A percentile compares a stretch with the other conserved stretches of the same genome.
phyloP scores from a whole-genome alignment of 2,329 filamentous ascomycete genomes.

The Juglanconis oblonga region DNA sequence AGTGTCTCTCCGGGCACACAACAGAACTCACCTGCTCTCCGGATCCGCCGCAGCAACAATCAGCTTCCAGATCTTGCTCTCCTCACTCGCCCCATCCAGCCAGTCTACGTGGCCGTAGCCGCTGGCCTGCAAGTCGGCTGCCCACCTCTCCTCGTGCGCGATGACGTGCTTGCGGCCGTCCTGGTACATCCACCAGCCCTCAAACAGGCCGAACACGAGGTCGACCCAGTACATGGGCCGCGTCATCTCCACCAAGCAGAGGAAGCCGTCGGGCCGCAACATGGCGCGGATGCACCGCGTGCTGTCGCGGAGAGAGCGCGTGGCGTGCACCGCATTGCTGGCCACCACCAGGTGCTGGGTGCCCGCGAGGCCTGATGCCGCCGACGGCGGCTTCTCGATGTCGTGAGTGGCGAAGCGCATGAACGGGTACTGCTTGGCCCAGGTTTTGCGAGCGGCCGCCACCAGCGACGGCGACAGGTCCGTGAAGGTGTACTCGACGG shows the following conservation, averaged over 20 bases:
- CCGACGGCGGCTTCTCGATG: constrained; percentile 23
- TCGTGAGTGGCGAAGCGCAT: constrained; percentile 29
- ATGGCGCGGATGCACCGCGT: constrained; percentile 22
- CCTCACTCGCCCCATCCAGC: constrained; percentile 23
- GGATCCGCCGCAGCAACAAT: background rate
- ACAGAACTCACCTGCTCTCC: background rate
- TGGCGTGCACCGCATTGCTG: constrained; percentile 32
- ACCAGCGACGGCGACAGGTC: constrained; percentile 35
- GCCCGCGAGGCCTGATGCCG: constrained; percentile 20
- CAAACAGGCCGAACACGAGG: constrained; percentile 33
- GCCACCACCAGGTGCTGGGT: constrained; percentile 14
- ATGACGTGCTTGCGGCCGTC: constrained; percentile 27
- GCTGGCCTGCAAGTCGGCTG: constrained; percentile 21
- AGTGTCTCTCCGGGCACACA: background rate
- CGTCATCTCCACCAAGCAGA: constrained; percentile 35
- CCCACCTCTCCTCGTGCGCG: constrained; percentile 23
- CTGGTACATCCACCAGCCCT: constrained; percentile 38
- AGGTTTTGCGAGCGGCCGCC: constrained; percentile 25
- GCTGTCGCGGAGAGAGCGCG: constrained; percentile 22
- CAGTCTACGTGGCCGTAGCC: constrained; percentile 30
- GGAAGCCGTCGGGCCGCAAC: constrained; percentile 31
- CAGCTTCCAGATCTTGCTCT: background rate
- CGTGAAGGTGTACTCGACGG: constrained; percentile 38
- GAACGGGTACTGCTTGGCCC: constrained; percentile 21
- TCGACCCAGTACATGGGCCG: constrained; percentile 28